Evolutionary conservation across 495 filamentous ascomycete species (phyloP).

Genomic region (Trypethelium eluteriae): DNA sequence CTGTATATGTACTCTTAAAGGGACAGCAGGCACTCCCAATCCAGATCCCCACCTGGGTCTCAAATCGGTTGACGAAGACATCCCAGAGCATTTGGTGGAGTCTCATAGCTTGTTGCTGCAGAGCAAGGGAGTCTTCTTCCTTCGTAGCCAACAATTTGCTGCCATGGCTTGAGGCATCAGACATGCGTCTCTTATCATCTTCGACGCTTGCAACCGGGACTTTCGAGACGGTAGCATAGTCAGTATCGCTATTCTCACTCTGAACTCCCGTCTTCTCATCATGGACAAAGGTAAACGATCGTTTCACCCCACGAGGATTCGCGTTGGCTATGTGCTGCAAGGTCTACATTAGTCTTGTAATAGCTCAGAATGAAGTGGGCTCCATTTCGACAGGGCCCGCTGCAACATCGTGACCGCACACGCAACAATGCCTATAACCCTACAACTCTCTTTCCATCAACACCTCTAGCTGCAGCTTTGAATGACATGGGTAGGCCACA

Average conservation of each 20-base stretch:
- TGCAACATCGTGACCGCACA: neutral
- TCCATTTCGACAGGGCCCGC: neutral
- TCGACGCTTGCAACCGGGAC: neutral
- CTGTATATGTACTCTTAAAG: conserved; percentile 8
- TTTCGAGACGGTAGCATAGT: neutral
- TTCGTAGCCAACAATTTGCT: neutral
- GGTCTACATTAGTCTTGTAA: neutral
- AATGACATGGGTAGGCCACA: neutral
- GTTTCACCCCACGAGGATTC: neutral
- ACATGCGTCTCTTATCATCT: neutral
- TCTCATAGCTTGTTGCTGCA: neutral
- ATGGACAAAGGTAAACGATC: neutral
- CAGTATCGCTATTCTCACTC: neutral
- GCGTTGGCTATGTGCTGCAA: conserved; percentile 1
- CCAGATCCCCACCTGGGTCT: conserved; percentile 7
- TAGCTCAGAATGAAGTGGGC: neutral
- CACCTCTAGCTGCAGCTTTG: neutral
- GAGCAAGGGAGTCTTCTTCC: neutral
- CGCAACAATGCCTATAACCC: too few relatives aligned
- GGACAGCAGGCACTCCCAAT: conserved; percentile 9
- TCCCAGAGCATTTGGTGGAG: conserved; percentile 7
- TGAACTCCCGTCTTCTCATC: neutral
- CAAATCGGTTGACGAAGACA: conserved; percentile 2
- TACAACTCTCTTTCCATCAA: neutral
- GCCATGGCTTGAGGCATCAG: neutral